Evolutionary conservation across 257 asterid species (phyloP), one percentile per base, ranked within the genome.

Genomic region (Solanum peruvianum): DNA sequence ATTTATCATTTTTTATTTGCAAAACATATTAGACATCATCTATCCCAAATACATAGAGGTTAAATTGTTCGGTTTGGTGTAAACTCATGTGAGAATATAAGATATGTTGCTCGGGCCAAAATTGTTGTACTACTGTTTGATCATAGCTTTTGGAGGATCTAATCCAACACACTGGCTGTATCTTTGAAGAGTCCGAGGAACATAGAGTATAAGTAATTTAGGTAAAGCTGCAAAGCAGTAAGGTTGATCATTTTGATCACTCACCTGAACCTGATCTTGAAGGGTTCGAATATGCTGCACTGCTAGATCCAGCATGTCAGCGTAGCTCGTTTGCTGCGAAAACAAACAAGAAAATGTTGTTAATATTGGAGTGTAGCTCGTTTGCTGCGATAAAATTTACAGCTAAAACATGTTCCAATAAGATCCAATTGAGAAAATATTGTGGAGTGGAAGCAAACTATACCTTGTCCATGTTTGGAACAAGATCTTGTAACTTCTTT

Each of bases 391-490:
- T 16, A 27, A 80, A 10, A 16, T 29, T 80, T 80, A 44, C 67
- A 80, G 44, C 27, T 80, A 14, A 80, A 47, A 16, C 67, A 45
- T 80, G 42, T 29, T 80, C 0, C 69, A 18, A 18, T 8, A 49
- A 49, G 23, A 14, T 25, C 58, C 2, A 45, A 81, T 1, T 49
- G 85, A 81, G 45, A 29, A 47, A 49, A 16, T 18, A 10, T 1
- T 3, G 69, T 29, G 1, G 49, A 80, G 44, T 2, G 29, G 44
- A 80, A 44, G 62, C 0, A 44, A 44, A 39, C 72, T 44, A 11
- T 89, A 95, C 99, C 98, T 96, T 96, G 89, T 96, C 99, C 99
- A 96, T 96, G 92, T 96, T 96, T 13, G 99, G 99, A 86, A 96
- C 99, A 90, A 95, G 98, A 83, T 95, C 98, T 84, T 96, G 99